Evolutionary conservation across 129 eudicot species (phyloP).

Genomic region (Kitagawia praeruptora): DNA sequence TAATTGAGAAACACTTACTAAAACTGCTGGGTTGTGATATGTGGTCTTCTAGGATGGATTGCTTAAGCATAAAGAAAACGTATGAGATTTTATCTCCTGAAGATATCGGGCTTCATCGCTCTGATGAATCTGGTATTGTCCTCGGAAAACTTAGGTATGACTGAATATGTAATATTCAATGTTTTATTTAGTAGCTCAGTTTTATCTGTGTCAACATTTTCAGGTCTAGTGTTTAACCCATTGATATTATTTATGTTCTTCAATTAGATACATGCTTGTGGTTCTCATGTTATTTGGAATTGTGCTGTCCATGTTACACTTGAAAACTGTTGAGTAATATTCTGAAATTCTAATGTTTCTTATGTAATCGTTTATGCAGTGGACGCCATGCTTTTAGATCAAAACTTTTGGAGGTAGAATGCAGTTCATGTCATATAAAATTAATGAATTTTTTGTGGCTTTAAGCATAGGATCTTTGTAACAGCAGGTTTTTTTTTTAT

Average conservation of each 20-base stretch:
- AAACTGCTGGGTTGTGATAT: neutral
- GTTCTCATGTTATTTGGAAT: neutral
- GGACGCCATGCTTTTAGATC: slow-evolving; percentile 93
- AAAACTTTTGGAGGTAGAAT: slow-evolving; percentile 68
- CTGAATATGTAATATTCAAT: neutral
- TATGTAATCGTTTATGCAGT: slow-evolving; percentile 29
- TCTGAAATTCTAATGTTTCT: neutral
- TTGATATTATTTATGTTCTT: neutral
- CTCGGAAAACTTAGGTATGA: slow-evolving; percentile 93
- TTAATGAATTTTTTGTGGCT: neutral
- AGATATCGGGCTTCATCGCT: slow-evolving; percentile 87
- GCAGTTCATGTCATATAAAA: neutral
- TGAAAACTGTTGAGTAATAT: neutral
- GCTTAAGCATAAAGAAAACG: slow-evolving; percentile 69
- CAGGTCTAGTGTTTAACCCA: neutral
- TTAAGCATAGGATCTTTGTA: neutral
- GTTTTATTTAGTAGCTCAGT: neutral
- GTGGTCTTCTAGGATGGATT: slow-evolving; percentile 66
- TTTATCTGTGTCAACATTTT: neutral
- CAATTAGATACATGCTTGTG: neutral
- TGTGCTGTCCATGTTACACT: neutral
- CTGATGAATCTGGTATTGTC: slow-evolving; percentile 83
- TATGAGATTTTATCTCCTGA: slow-evolving; percentile 93
- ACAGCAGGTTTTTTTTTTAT: neutral
- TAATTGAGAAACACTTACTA: neutral